Evolutionary conservation across 1,284 basidiomycete genomes (phyloP).

Genomic region (Boletellus deceptivus): DNA sequence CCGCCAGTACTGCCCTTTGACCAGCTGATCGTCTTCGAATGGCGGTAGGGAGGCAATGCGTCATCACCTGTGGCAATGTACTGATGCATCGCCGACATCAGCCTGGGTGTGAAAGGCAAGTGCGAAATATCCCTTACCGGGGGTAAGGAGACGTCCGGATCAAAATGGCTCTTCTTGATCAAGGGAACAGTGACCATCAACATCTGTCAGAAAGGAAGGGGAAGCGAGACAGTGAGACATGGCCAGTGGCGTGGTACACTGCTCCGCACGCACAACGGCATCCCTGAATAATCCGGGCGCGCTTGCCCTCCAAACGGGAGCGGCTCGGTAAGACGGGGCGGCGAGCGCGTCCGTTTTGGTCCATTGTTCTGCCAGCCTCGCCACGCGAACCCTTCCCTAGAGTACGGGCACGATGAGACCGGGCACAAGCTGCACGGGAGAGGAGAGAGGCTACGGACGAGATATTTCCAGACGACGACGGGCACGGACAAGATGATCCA

Average conservation of each 20-base stretch:
- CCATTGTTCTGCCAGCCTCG: slow-evolving; percentile 42
- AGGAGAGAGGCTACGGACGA: slow-evolving; percentile 32
- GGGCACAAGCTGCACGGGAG: not conserved
- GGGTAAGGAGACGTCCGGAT: slow-evolving; percentile 45
- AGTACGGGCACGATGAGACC: not conserved
- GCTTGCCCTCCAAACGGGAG: slow-evolving; percentile 47
- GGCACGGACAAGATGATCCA: slow-evolving; percentile 44
- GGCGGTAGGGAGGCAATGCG: slow-evolving; percentile 21
- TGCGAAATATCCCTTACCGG: slow-evolving; percentile 31
- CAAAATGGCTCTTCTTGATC: slow-evolving; percentile 37
- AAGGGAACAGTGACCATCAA: slow-evolving; percentile 43
- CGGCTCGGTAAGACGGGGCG: slow-evolving; percentile 26
- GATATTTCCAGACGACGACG: slow-evolving; percentile 48
- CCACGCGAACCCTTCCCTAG: slow-evolving; percentile 47
- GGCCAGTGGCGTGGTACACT: not conserved
- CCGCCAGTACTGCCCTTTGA: slow-evolving; percentile 18
- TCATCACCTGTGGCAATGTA: slow-evolving; percentile 23
- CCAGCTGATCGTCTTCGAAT: slow-evolving; percentile 12
- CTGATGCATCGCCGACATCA: slow-evolving; percentile 14
- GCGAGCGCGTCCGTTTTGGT: slow-evolving; percentile 39
- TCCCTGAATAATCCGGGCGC: slow-evolving; percentile 43
- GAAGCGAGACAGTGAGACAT: not conserved
- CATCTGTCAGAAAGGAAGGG: slow-evolving; percentile 30
- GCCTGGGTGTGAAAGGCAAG: not conserved
- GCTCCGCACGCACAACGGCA: slow-evolving; percentile 36